Percentiles rank a stretch among this genome's conserved stretches.
phyloP scores from a whole-genome alignment of 1,139 yeast genomes.

The Schizosaccharomyces versatilis region DNA sequence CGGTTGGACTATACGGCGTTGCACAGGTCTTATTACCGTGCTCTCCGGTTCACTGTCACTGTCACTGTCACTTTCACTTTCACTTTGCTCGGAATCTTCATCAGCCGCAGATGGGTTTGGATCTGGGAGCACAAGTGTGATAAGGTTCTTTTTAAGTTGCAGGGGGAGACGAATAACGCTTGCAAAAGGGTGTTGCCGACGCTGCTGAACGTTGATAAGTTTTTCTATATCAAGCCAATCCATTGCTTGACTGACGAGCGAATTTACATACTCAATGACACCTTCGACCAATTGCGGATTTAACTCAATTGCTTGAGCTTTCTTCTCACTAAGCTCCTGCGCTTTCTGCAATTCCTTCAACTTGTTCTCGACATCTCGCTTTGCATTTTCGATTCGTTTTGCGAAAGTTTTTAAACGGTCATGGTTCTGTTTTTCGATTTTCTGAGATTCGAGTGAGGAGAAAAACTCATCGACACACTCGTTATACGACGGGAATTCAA shows the following conservation, averaged over 20 bases:
- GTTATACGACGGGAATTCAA: constrained; percentile 40
- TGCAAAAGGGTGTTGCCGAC: constrained; percentile 44
- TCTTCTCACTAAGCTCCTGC: constrained; percentile 40
- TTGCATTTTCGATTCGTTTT: constrained; percentile 52
- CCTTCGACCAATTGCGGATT: constrained; percentile 52
- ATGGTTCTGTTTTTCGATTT: constrained; percentile 47
- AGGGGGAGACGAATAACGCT: constrained; percentile 42
- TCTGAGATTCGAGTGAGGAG: constrained; percentile 65
- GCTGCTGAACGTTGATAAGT: constrained; percentile 45
- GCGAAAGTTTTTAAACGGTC: constrained; percentile 57
- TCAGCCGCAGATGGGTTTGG: constrained; percentile 19
- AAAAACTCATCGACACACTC: constrained; percentile 63
- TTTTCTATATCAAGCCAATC: constrained; percentile 85
- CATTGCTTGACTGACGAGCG: constrained; percentile 59
- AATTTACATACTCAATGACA: constrained; percentile 46
- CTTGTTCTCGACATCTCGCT: constrained; percentile 48
- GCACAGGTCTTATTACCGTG: constrained; percentile 11
- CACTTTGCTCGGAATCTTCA: constrained; percentile 20
- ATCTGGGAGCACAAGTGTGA: constrained; percentile 37
- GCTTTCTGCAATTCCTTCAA: constrained; percentile 43
- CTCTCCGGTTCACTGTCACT: constrained; percentile 21
- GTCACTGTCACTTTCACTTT: constrained; percentile 17
- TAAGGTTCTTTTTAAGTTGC: constrained; percentile 45
- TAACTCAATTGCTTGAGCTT: constrained; percentile 52
- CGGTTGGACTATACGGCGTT: constrained; percentile 12